Percentiles rank a stretch among this genome's conserved stretches.
These are phyloP conservation scores for Paratinospora sagittata DNA, from an alignment of 164 flowering plant species.

Conservation along the genomic window DNA sequence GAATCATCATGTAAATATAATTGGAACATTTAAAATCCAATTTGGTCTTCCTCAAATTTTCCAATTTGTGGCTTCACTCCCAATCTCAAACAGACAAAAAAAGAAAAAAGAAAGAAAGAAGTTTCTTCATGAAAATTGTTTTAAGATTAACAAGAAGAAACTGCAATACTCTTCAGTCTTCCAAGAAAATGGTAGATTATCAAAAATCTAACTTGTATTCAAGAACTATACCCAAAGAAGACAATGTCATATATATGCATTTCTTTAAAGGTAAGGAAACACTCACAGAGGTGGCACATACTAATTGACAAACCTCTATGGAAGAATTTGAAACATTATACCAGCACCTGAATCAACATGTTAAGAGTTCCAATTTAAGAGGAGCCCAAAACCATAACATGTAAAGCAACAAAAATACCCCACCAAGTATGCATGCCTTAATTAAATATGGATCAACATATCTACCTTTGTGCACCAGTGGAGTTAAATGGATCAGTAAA, in stretches of 20 bases:
- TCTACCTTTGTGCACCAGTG: neutral
- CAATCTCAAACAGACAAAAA: too few species aligned
- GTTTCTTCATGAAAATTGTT: neutral
- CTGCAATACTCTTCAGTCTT: neutral
- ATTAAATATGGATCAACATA: neutral
- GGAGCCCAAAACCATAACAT: slow-evolving; percentile 10
- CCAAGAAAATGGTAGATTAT: neutral
- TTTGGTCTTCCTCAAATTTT: too few species aligned
- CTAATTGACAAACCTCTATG: slow-evolving; percentile 43
- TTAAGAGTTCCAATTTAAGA: slow-evolving; percentile 39
- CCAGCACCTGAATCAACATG: slow-evolving; percentile 67
- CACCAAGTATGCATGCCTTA: neutral
- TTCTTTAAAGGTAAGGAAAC: slow-evolving; percentile 33
- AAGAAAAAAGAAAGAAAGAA: too few species aligned
- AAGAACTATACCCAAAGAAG: too few species aligned
- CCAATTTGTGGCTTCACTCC: neutral
- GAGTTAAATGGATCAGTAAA: neutral
- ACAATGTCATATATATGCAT: too few species aligned
- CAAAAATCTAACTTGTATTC: too few species aligned
- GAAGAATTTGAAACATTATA: slow-evolving; percentile 52
- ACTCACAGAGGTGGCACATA: slow-evolving; percentile 50
- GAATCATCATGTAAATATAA: too few species aligned
- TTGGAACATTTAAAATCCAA: too few species aligned
- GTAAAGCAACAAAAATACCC: slow-evolving; percentile 10
- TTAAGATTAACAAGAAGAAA: neutral